Conservation (phyloP, 768 basidiomycete genomes). For the Lanmaoa rubissima region DNA sequence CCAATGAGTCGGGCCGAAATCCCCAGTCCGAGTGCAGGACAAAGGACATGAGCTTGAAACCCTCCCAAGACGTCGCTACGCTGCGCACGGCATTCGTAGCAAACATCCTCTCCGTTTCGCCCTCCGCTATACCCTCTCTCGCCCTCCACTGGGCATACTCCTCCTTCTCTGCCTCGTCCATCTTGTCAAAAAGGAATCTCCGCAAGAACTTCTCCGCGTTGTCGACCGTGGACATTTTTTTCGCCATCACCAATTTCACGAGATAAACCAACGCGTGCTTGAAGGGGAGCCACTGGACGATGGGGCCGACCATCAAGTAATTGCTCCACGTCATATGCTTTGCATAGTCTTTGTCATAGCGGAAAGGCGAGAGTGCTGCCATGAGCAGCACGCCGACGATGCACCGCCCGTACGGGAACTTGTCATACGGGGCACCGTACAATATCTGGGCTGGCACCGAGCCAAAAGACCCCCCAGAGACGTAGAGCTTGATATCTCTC, state of each 20-base stretch:
- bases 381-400: conserved; percentile 49
- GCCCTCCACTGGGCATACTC: conserved; percentile 41
- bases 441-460: conserved; percentile 55
- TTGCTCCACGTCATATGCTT: conserved; percentile 44
- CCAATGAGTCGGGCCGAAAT: conserved; percentile 40
- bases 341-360: conserved; percentile 44
- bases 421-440: conserved; percentile 48
- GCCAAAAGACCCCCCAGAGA: conserved; percentile 55
- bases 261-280: conserved; percentile 33
- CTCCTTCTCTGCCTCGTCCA: conserved; percentile 37
- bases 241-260: conserved; percentile 30
- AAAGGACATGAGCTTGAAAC: conserved; percentile 43
- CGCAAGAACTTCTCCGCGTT: conserved; percentile 44
- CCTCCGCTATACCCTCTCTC: conserved; percentile 39
- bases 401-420: conserved; percentile 48
- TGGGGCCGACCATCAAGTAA: conserved; percentile 49
- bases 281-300: conserved; percentile 42
- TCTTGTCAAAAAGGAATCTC: conserved; percentile 37
- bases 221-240: conserved; percentile 38
- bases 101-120: conserved; percentile 41
- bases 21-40: conserved; percentile 54
- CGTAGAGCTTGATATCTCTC: conserved; percentile 43
- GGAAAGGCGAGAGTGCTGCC: conserved; percentile 47
- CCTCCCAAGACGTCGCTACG: conserved; percentile 50
- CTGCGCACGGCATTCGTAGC: conserved; percentile 46